Evolutionary conservation across 495 filamentous ascomycete genomes (phyloP).

Genomic region (Mytilinidion resinicola): DNA sequence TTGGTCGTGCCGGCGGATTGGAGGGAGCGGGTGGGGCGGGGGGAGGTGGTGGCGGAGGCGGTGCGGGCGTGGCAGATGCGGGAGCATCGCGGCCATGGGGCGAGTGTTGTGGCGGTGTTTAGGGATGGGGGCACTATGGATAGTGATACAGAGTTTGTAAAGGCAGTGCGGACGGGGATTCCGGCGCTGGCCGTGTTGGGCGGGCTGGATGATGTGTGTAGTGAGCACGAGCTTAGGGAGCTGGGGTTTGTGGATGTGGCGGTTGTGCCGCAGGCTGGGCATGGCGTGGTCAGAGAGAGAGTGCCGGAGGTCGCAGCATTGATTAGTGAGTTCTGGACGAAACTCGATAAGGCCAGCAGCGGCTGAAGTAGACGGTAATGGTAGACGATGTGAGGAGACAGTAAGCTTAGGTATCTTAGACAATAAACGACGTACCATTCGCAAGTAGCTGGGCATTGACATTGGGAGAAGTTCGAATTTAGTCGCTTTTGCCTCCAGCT

Average conservation of each 20-base stretch:
- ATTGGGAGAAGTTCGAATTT: too few species aligned
- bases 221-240: slow-evolving; percentile 29
- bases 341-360: background rate
- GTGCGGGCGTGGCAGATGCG: slow-evolving; percentile 42
- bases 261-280: slow-evolving; percentile 37
- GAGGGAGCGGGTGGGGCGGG: slow-evolving; percentile 38
- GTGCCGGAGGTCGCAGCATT: slow-evolving; percentile 34
- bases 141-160: slow-evolving; percentile 36
- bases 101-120: slow-evolving; percentile 41
- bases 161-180: slow-evolving; percentile 30
- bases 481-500: too few species aligned
- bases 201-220: slow-evolving; percentile 40
- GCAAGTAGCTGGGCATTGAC: too few species aligned
- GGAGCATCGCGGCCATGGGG: slow-evolving; percentile 39
- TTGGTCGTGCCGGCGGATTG: slow-evolving; percentile 40
- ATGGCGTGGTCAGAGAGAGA: slow-evolving; percentile 37
- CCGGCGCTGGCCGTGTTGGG: slow-evolving; percentile 36
- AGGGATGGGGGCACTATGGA: slow-evolving; percentile 41
- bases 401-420: too few species aligned
- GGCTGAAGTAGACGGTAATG: background rate
- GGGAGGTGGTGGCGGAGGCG: slow-evolving; percentile 43
- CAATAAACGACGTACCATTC: too few species aligned
- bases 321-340: slow-evolving; percentile 35
- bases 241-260: slow-evolving; percentile 38
- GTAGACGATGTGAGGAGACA: too few species aligned